phyloP scores from a whole-genome alignment of 495 filamentous ascomycete genomes.

The Penicillium antarcticum region DNA sequence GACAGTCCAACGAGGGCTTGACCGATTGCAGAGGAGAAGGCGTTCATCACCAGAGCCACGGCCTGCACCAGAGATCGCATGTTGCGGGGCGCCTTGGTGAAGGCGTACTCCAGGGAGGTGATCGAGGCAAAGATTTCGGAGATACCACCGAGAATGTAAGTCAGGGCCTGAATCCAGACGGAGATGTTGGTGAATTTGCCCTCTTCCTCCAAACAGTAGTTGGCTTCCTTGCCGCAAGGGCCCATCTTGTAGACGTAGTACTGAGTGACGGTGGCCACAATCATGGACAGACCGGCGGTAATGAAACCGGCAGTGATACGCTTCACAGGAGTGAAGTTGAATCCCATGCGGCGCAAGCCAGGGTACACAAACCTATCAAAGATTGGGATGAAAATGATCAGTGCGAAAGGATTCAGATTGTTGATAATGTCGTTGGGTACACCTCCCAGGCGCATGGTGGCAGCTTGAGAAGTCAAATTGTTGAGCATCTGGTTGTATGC shows the following conservation, averaged over 20 bases:
- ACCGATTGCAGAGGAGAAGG: constrained; percentile 65
- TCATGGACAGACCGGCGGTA: constrained; percentile 58
- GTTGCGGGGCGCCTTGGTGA: constrained; percentile 73
- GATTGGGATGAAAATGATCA: constrained; percentile 79
- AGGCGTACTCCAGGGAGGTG: constrained; percentile 68
- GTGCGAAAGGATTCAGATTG: constrained; percentile 72
- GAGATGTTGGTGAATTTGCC: constrained; percentile 45
- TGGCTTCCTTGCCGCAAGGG: constrained; percentile 54
- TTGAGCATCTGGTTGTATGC: constrained; percentile 58
- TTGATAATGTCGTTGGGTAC: constrained; percentile 77
- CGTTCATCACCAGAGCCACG: constrained; percentile 65
- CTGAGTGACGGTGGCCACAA: constrained; percentile 63
- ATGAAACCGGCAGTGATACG: constrained; percentile 69
- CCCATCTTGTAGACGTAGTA: constrained; percentile 66
- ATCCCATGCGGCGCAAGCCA: constrained; percentile 52
- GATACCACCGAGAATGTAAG: constrained; percentile 66
- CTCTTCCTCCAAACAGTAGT: constrained; percentile 35
- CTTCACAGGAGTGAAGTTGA: constrained; percentile 72
- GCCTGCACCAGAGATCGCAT: constrained; percentile 73
- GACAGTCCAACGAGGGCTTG: constrained; percentile 64
- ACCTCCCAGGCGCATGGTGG: constrained; percentile 64
- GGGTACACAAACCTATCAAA: constrained; percentile 70
- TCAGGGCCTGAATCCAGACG: constrained; percentile 60
- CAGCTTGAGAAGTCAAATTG: constrained; percentile 75
- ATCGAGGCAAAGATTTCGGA: constrained; percentile 72